Evolutionary conservation across 2,329 filamentous ascomycete genomes (phyloP), one percentile per base, ranked within the genome.

Genomic region (Stagonosporopsis rhizophila): DNA sequence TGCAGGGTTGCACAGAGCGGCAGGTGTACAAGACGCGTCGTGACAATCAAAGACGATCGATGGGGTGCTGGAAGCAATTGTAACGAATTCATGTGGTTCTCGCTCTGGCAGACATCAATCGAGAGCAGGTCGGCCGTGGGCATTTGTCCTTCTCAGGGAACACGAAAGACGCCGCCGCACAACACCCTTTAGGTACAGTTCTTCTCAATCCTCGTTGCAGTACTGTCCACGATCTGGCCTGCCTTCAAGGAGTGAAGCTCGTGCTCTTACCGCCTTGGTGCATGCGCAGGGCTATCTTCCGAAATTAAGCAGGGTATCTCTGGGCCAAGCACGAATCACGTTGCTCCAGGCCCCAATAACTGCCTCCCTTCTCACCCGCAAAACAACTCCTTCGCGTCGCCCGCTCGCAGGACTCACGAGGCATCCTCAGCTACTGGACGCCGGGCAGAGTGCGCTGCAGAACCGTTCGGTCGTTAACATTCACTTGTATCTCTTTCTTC

Each of bases 291-390:
- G 47, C 47, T 52, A 44, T 38, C 17, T 44, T 39, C 53, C 53
- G 53, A 56, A 56, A 56, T 56, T 56, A 46, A 25, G 47, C 48
- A 56, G 44, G 53, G 47, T 25, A 52, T 56, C 28, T 49, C 20
- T 34, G 19, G n/a, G 64, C 67, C 68, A 70, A 70, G 67, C 56
- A 56, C 64, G 64, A 66, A 65, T 70, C 64, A 65, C 48, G 57
- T 54, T 39, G 44, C 58, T 65, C 53, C 59, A 61, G 60, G 49
- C 46, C 57, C 38, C 49, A 52, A 60, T 52, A 49, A 47, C 48
- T 40, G 56, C 52, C 55, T 46, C 59, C 56, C 58, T 63, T 55
- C 60, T 63, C 61, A 44, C 52, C 52, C 56, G 54, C 56, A 44
- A 64, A 62, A 58, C 47, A 58, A 58, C 60, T 59, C 55, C 58